Conservation (phyloP, 208 protist genomes). For the Porcisia hertigi region DNA sequence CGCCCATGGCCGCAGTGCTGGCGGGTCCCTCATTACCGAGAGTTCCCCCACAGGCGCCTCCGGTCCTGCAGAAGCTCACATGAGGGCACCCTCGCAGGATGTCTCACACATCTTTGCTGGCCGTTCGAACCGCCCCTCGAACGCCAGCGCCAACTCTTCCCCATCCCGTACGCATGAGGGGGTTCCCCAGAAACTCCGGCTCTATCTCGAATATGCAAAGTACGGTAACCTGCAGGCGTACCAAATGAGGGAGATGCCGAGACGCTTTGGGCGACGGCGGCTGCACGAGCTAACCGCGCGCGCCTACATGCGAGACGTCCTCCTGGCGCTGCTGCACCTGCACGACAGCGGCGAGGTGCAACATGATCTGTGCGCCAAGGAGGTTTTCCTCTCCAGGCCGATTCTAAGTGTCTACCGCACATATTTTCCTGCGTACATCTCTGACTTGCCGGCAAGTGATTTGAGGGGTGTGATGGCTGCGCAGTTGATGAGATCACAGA, state of each 20-base stretch:
- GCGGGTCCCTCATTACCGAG: not conserved
- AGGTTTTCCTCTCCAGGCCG: conserved; percentile 58
- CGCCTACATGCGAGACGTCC: conserved; percentile 78
- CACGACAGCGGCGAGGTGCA: conserved; percentile 74
- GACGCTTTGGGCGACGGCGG: conserved; percentile 45
- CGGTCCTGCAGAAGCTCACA: conserved; percentile 5
- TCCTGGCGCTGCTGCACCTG: conserved; percentile 75
- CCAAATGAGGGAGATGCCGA: conserved; percentile 49
- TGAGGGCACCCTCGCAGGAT: conserved; percentile 1
- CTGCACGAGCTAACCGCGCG: conserved; percentile 80
- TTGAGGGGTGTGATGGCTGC: conserved; percentile 35
- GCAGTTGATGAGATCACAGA: conserved; percentile 36
- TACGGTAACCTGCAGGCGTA: conserved; percentile 60
- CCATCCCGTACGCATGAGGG: not conserved
- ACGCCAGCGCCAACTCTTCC: not conserved
- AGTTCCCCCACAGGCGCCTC: not conserved
- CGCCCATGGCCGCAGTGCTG: not conserved
- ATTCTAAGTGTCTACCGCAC: conserved; percentile 58
- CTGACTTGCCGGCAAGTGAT: conserved; percentile 56
- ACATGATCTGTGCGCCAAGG: conserved; percentile 69
- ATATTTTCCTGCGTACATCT: conserved; percentile 80
- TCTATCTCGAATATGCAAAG: conserved; percentile 73
- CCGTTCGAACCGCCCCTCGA: not conserved
- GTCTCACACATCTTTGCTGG: not conserved
- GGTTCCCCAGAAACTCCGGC: conserved; percentile 35